Conservation (phyloP, 805 yeast genomes). For the Candida ascalaphidarum region DNA sequence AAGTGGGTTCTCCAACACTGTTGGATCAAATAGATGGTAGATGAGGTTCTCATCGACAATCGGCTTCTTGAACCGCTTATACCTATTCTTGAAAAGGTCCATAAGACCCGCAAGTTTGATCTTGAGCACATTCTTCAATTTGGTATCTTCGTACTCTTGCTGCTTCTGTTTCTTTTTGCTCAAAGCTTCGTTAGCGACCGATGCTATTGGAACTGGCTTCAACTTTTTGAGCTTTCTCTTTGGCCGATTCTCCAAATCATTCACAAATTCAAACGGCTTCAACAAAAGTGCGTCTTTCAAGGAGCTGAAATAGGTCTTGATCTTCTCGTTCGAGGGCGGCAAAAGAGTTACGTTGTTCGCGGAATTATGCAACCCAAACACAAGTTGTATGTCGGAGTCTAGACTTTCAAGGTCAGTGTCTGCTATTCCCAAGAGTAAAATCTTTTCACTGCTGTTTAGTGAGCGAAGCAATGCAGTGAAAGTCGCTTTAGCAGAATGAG, state of each 20-base stretch:
- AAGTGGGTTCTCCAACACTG: slow-evolving; percentile 27
- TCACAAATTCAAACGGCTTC: slow-evolving; percentile 63
- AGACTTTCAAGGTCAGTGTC: slow-evolving; percentile 37
- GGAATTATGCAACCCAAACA: slow-evolving; percentile 49
- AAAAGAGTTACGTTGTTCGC: slow-evolving; percentile 38
- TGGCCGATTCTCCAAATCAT: slow-evolving; percentile 53
- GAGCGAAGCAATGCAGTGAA: slow-evolving; percentile 62
- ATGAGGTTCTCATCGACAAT: slow-evolving; percentile 70
- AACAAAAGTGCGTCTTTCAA: slow-evolving; percentile 48
- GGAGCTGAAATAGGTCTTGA: slow-evolving; percentile 46
- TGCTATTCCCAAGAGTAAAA: slow-evolving; percentile 67
- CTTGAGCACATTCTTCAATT: slow-evolving; percentile 75
- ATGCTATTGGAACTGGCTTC: slow-evolving; percentile 15
- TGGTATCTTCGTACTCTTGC: slow-evolving; percentile 61
- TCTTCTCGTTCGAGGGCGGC: slow-evolving; percentile 38
- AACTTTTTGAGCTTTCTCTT: slow-evolving; percentile 37
- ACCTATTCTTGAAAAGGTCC: slow-evolving; percentile 82
- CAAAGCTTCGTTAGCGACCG: slow-evolving; percentile 11
- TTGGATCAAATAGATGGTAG: slow-evolving; percentile 70
- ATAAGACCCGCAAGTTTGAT: slow-evolving; percentile 79
- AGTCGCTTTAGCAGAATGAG: slow-evolving; percentile 64
- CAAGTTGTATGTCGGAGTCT: slow-evolving; percentile 36
- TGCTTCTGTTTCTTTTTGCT: slow-evolving; percentile 39
- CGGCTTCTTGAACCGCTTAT: slow-evolving; percentile 87
- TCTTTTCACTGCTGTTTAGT: slow-evolving; percentile 61